phyloP scores from a whole-genome alignment of 768 basidiomycete genomes.

The Tulasnella sp. region DNA sequence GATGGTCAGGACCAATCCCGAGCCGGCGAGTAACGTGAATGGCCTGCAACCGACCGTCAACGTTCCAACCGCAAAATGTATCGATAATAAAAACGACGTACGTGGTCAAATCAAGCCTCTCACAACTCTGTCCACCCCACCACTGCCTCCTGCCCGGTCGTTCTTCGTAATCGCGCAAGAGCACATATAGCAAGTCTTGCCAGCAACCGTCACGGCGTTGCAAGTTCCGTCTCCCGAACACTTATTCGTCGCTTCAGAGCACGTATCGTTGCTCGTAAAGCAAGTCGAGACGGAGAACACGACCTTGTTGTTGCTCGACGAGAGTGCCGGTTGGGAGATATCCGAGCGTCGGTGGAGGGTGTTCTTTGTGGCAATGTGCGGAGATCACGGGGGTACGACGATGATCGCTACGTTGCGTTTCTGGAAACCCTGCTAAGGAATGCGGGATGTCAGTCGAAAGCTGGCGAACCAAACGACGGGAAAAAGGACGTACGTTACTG shows the following conservation, averaged over 20 bases:
- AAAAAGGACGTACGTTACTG: slow-evolving; percentile 31
- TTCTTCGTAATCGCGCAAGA: slow-evolving; percentile 37
- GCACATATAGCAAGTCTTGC: slow-evolving; percentile 42
- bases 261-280: slow-evolving; percentile 41
- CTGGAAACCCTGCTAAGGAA: slow-evolving; percentile 7
- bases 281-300: slow-evolving; percentile 52
- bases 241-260: slow-evolving; percentile 45
- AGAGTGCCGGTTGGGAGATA: slow-evolving; percentile 26
- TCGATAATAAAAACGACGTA: slow-evolving; percentile 28
- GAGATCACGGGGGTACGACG: slow-evolving; percentile 40
- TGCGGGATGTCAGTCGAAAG: slow-evolving; percentile 13
- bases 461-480: slow-evolving; percentile 29
- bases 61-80: background rate
- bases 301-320: slow-evolving; percentile 11
- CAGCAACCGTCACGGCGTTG: slow-evolving; percentile 45
- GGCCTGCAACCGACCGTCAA: slow-evolving; percentile 33
- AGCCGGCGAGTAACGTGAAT: slow-evolving; percentile 63
- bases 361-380: slow-evolving; percentile 21
- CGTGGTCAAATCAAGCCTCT: slow-evolving; percentile 72
- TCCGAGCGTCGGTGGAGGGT: slow-evolving; percentile 32
- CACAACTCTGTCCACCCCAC: slow-evolving; percentile 68
- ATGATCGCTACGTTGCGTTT: slow-evolving; percentile 11
- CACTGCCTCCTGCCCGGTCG: slow-evolving; percentile 42
- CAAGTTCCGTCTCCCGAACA: slow-evolving; percentile 68
- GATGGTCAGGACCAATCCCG: slow-evolving; percentile 48